A percentile compares a stretch with the other conserved stretches of the same genome.
phyloP scores from a whole-genome alignment of 2,329 filamentous ascomycete species.

The Bipolaris sorokiniana region DNA sequence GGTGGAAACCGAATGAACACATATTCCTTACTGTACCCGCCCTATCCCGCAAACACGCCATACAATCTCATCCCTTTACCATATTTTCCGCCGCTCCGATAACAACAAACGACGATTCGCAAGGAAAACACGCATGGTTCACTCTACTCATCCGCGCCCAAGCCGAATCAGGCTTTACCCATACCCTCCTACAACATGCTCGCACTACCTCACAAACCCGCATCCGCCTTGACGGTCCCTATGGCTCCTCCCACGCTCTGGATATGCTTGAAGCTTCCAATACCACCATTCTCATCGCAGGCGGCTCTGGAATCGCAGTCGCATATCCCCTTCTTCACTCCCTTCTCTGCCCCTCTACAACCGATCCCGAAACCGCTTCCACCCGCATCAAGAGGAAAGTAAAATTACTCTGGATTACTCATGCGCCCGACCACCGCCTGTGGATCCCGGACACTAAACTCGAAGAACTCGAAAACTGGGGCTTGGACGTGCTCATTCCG shows the following conservation, averaged over 20 bases:
- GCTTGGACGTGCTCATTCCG: constrained; percentile 62
- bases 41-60: constrained; percentile 58
- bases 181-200: constrained; percentile 61
- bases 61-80: constrained; percentile 71
- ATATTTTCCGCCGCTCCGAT: constrained; percentile 67
- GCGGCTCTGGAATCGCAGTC: constrained; percentile 70
- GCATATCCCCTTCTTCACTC: constrained; percentile 66
- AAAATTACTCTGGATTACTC: constrained; percentile 65
- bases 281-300: constrained; percentile 63
- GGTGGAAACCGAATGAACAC: constrained; percentile 68
- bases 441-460: constrained; percentile 62
- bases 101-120: constrained; percentile 42
- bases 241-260: constrained; percentile 64
- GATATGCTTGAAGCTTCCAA: constrained; percentile 59
- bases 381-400: constrained; percentile 47
- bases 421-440: constrained; percentile 57
- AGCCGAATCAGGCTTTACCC: constrained; percentile 61
- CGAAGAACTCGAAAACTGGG: constrained; percentile 56
- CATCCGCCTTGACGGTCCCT: constrained; percentile 68
- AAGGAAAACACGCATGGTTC: constrained; percentile 57
- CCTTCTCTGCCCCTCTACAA: constrained; percentile 44
- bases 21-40: constrained; percentile 66
- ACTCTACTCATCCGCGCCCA: constrained; percentile 66
- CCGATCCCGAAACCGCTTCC: constrained; percentile 23
- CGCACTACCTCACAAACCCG: constrained; percentile 51